Percentiles rank a stretch among this genome's conserved stretches.
phyloP scores from a whole-genome alignment of 176 grass and related monocot species.

The Olyra latifolia region DNA sequence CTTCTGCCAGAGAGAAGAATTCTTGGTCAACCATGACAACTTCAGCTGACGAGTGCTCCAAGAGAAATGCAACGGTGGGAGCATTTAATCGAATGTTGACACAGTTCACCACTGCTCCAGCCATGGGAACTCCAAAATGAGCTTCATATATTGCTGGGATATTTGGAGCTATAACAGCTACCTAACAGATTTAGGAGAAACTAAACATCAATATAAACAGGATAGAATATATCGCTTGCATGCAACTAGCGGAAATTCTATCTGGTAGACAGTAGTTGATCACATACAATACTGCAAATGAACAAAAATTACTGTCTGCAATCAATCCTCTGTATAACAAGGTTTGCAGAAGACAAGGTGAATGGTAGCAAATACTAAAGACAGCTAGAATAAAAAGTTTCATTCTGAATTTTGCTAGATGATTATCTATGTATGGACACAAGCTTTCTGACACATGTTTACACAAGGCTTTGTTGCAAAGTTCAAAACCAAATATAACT shows the following conservation, averaged over 20 bases:
- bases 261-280: not conserved
- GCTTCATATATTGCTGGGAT: constrained; percentile 88
- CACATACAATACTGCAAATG: not conserved
- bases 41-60: constrained; percentile 73
- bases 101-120: constrained; percentile 80
- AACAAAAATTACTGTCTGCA: not conserved
- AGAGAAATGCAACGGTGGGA: constrained; percentile 70
- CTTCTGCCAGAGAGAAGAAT: constrained; percentile 70
- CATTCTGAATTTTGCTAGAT: not conserved
- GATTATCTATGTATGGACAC: not conserved
- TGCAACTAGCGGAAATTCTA: not conserved
- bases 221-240: not conserved
- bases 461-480: not conserved
- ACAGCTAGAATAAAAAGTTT: not conserved
- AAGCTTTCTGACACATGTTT: not conserved
- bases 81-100: constrained; percentile 84
- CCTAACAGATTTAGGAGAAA: constrained; percentile 44
- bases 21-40: constrained; percentile 89
- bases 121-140: constrained; percentile 97
- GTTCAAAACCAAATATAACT: not conserved
- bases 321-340: not conserved
- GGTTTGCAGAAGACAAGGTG: not conserved
- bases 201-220: constrained; percentile 24
- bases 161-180: constrained; percentile 92
- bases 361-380: not conserved